Conservation (phyloP, 2,329 filamentous ascomycete genomes). For the Ophioceras dolichostomum region DNA sequence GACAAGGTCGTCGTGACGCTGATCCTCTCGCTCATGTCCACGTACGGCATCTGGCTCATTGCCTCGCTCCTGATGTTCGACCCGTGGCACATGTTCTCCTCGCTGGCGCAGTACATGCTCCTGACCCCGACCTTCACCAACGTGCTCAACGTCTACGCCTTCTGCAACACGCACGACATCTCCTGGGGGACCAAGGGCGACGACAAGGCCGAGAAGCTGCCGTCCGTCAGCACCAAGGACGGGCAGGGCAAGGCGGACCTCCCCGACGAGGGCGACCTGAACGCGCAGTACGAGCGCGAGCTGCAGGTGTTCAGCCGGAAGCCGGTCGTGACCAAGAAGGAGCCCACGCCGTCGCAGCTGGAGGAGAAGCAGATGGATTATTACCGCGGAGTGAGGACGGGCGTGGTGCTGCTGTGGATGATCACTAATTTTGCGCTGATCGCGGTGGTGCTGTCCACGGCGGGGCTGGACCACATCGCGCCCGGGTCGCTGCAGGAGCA, state of each 20-base stretch:
- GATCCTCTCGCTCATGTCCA: constrained; percentile 83
- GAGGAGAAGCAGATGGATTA: constrained; percentile 93
- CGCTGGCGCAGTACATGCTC: constrained; percentile 86
- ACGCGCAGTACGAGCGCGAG: constrained; percentile 88
- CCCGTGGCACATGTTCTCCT: constrained; percentile 99
- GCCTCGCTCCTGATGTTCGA: constrained; percentile 92
- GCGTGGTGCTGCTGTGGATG: constrained; percentile 92
- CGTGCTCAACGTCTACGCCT: constrained; percentile 96
- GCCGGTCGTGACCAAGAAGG: constrained; percentile 57
- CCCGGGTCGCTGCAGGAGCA: constrained; percentile 29
- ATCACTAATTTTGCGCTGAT: constrained; percentile 85
- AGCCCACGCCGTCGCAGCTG: constrained; percentile 38
- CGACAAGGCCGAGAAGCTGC: constrained; percentile 85
- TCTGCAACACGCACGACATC: constrained; percentile 96
- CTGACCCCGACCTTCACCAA: constrained; percentile 96
- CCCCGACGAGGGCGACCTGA: constrained; percentile 87
- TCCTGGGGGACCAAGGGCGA: constrained; percentile 98
- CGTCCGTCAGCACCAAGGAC: constrained; percentile 79
- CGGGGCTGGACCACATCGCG: constrained; percentile 61
- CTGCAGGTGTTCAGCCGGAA: constrained; percentile 63
- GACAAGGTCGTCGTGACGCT: constrained; percentile 88
- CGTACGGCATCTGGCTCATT: constrained; percentile 86
- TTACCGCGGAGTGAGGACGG: constrained; percentile 89
- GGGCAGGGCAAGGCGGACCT: constrained; percentile 88
- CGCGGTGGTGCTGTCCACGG: constrained; percentile 77